phyloP scores from a whole-genome alignment of 2,329 filamentous ascomycete species.

The Alternaria alternata region DNA sequence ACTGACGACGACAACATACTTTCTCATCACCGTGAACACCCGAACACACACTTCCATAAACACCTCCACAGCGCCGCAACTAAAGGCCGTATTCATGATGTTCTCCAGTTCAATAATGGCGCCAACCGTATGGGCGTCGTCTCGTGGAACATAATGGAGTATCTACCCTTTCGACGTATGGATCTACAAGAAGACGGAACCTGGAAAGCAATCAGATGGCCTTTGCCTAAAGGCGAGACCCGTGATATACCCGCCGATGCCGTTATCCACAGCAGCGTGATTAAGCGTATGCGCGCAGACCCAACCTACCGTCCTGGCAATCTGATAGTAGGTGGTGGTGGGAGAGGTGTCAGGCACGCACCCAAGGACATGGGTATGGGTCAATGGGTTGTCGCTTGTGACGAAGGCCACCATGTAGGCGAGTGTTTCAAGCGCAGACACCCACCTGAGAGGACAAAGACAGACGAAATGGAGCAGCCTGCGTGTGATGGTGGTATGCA shows the following conservation, averaged over 20 bases:
- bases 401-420: slow-evolving; percentile 72
- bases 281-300: slow-evolving; percentile 73
- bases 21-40: slow-evolving; percentile 27
- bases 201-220: slow-evolving; percentile 84
- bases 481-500: neutral
- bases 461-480: slow-evolving; percentile 5
- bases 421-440: slow-evolving; percentile 67
- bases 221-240: slow-evolving; percentile 77
- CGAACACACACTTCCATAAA: slow-evolving; percentile 59
- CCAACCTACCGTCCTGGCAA: slow-evolving; percentile 77
- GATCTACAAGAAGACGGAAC: slow-evolving; percentile 75
- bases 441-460: slow-evolving; percentile 19
- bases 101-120: slow-evolving; percentile 70
- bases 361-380: slow-evolving; percentile 71
- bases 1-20: slow-evolving; percentile 29
- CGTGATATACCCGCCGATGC: slow-evolving; percentile 77
- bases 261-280: slow-evolving; percentile 76
- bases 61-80: slow-evolving; percentile 66
- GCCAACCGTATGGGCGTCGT: slow-evolving; percentile 64
- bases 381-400: slow-evolving; percentile 72
- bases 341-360: slow-evolving; percentile 70
- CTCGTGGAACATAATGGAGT: slow-evolving; percentile 82
- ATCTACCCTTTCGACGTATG: slow-evolving; percentile 81
- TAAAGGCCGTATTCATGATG: slow-evolving; percentile 71
- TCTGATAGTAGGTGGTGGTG: slow-evolving; percentile 80